These are phyloP conservation scores for Globisporangium middletonii DNA, from an alignment of 352 stramenopile genomes.

Conservation along the genomic window DNA sequence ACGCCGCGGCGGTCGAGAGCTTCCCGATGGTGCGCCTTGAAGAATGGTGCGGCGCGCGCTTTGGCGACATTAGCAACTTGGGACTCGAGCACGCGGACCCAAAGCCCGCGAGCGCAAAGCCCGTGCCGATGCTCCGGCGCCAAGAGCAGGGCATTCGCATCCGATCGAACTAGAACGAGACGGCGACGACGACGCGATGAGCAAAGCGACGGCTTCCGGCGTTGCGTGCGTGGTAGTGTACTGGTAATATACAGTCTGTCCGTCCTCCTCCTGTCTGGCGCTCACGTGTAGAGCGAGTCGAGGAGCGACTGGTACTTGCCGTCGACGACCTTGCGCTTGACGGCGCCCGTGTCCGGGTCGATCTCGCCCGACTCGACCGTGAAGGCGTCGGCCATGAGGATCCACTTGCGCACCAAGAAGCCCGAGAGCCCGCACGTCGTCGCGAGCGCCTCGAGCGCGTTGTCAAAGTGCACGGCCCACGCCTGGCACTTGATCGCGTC, in stretches of 20 bases:
- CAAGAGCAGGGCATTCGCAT: slow-evolving; percentile 84
- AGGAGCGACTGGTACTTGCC: slow-evolving; percentile 69
- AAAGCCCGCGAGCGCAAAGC: slow-evolving; percentile 26
- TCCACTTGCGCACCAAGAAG: slow-evolving; percentile 72
- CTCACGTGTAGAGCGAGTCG: slow-evolving; percentile 68
- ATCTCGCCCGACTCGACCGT: slow-evolving; percentile 62
- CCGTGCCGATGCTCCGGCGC: slow-evolving; percentile 21
- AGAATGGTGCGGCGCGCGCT: slow-evolving; percentile 49
- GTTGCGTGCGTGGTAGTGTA: slow-evolving; percentile 11
- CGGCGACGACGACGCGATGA: not conserved
- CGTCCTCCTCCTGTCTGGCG: not conserved
- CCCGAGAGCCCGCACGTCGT: slow-evolving; percentile 43
- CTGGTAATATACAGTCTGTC: slow-evolving; percentile 17
- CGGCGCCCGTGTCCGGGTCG: slow-evolving; percentile 54
- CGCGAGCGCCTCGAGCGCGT: slow-evolving; percentile 44
- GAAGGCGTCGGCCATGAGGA: slow-evolving; percentile 66
- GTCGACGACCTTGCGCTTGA: slow-evolving; percentile 58
- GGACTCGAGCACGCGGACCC: slow-evolving; percentile 73
- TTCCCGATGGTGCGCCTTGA: slow-evolving; percentile 59
- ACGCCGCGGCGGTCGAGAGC: slow-evolving; percentile 36
- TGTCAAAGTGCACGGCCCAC: slow-evolving; percentile 76
- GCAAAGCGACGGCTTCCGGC: not conserved
- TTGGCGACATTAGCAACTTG: slow-evolving; percentile 45
- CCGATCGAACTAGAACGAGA: slow-evolving; percentile 60
- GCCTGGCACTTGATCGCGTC: slow-evolving; percentile 65